Evolutionary conservation across 768 basidiomycete genomes (phyloP).

Genomic region (Mycena sanguinolenta): DNA sequence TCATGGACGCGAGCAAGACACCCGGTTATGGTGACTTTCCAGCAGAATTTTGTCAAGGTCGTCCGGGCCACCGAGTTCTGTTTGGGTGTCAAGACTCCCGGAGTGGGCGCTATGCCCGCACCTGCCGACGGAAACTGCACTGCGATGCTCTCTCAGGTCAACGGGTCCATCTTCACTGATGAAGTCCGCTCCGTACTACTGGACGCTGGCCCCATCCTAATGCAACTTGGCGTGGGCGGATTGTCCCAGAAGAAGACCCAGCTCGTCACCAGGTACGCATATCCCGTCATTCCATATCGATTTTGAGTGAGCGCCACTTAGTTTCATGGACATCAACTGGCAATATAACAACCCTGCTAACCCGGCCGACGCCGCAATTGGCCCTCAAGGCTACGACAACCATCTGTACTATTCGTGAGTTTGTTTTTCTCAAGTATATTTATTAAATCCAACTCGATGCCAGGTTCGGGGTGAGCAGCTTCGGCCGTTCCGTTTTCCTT

Average conservation of each 20-base stretch:
- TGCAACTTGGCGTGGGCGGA: constrained; percentile 40
- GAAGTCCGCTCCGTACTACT: constrained; percentile 47
- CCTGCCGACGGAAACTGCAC: constrained; percentile 42
- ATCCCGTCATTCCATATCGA: constrained; percentile 40
- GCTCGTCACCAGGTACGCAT: constrained; percentile 55
- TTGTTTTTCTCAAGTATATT: not conserved
- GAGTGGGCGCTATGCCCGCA: constrained; percentile 39
- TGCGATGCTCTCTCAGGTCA: constrained; percentile 39
- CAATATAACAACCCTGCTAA: constrained; percentile 78
- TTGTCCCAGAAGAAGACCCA: constrained; percentile 27
- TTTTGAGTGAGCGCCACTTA: constrained; percentile 42
- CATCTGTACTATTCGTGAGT: constrained; percentile 83
- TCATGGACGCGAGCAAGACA: constrained; percentile 77
- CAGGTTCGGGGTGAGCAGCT: constrained; percentile 69
- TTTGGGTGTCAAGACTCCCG: constrained; percentile 66
- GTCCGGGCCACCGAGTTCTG: constrained; percentile 74
- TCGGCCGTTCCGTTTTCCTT: constrained; percentile 16
- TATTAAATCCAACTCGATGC: not conserved
- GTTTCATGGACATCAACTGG: constrained; percentile 89
- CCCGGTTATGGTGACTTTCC: constrained; percentile 80
- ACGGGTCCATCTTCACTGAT: constrained; percentile 40
- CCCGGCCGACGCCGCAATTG: constrained; percentile 75
- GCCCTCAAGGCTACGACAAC: constrained; percentile 82
- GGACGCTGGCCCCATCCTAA: constrained; percentile 55
- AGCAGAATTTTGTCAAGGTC: constrained; percentile 77